Percentiles rank a stretch among this genome's conserved stretches.
Evolutionary conservation across 257 asterid genomes (phyloP).

Genomic region (Mentha longifolia): DNA sequence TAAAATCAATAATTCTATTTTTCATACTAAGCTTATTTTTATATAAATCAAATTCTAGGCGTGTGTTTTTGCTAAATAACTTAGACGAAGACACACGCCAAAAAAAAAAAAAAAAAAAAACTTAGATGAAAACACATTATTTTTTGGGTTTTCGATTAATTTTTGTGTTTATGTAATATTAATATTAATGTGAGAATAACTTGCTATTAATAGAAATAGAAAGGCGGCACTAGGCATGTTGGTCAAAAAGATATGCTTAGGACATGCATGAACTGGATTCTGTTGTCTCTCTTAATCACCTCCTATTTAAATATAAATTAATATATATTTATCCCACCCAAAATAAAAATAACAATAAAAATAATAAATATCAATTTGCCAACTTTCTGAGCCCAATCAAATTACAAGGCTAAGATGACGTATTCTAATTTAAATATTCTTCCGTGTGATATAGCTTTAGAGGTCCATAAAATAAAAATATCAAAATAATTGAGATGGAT

Average conservation of each 20-base stretch:
- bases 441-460: conserved; percentile 20
- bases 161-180: too few species aligned
- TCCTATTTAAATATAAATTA: background rate
- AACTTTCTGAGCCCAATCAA: conserved; percentile 38
- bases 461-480: background rate
- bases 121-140: too few species aligned
- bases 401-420: conserved; percentile 30
- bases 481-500: conserved; percentile 38
- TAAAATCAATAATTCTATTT: too few species aligned
- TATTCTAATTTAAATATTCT: conserved; percentile 24
- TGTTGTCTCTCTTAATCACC: conserved; percentile 44
- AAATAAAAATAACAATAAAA: too few species aligned
- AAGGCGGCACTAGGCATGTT: conserved; percentile 53
- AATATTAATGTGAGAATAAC: conserved; percentile 20
- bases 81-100: too few species aligned
- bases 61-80: too few species aligned
- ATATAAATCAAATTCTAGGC: too few species aligned
- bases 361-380: conserved; percentile 34
- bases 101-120: too few species aligned
- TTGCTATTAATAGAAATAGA: conserved; percentile 58
- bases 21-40: too few species aligned
- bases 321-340: background rate
- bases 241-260: conserved; percentile 51
- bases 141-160: too few species aligned
- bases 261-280: conserved; percentile 55